Conservation (phyloP, 495 filamentous ascomycete genomes). For the Oidiodendron maius region DNA sequence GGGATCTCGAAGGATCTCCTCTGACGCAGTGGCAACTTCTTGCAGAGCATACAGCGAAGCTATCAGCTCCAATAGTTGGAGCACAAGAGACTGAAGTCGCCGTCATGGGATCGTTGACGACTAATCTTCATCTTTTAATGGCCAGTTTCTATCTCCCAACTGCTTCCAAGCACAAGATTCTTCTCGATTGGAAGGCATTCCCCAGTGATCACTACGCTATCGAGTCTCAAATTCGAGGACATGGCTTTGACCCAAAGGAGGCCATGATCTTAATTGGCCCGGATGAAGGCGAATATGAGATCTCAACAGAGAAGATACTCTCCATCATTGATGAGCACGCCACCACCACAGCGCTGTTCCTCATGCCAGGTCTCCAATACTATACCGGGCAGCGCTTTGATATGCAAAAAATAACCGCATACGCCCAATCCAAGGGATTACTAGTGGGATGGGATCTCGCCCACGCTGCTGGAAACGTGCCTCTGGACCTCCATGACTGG, state of each 20-base stretch:
- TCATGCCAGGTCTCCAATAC: conserved; percentile 90
- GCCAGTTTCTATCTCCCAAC: conserved; percentile 84
- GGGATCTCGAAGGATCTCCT: conserved; percentile 65
- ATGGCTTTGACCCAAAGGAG: conserved; percentile 58
- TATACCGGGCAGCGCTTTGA: conserved; percentile 92
- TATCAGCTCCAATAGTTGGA: conserved; percentile 83
- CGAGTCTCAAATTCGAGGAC: conserved; percentile 79
- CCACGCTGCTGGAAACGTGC: conserved; percentile 89
- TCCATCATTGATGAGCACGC: conserved; percentile 73
- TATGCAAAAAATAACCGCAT: conserved; percentile 70
- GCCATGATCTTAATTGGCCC: conserved; percentile 68
- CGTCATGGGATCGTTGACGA: conserved; percentile 89
- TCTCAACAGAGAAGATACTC: conserved; percentile 47
- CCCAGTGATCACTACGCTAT: conserved; percentile 92
- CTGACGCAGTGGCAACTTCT: conserved; percentile 77
- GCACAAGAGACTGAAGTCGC: conserved; percentile 75
- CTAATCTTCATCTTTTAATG: conserved; percentile 88
- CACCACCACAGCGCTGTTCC: conserved; percentile 65
- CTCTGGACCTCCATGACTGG: conserved; percentile 81
- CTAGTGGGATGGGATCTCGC: conserved; percentile 92
- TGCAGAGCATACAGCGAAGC: conserved; percentile 62
- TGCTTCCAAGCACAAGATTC: conserved; percentile 74
- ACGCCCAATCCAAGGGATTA: conserved; percentile 71
- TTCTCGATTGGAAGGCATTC: conserved; percentile 90
- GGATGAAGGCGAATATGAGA: background rate